Evolutionary conservation across 1,139 yeast species (phyloP), one percentile per base, ranked within the genome.

Genomic region (Debaryomyces sp.): DNA sequence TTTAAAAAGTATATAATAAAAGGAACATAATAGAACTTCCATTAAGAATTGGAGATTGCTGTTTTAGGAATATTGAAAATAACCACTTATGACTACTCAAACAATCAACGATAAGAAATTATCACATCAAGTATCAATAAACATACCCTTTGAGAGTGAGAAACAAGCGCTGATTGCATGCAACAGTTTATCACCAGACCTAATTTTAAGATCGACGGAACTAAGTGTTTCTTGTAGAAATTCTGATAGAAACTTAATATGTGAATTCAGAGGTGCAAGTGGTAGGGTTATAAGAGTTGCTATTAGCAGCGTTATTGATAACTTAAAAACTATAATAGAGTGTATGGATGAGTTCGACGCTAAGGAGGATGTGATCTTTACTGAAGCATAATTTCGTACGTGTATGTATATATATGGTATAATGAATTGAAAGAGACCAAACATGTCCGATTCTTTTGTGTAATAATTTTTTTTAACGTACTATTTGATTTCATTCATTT

Each of bases 201-300:
- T 96, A 1, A 84, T 87, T 27, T 72, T 90, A 52, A 85, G 82
- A 61, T 84, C 85, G 0, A 75, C 80, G 45, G 89, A 83, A 56
- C 67, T 85, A 42, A 64, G 65, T n/a, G 82, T 81, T 2, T 59
- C 60, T 0, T 84, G 77, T 55, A 39, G 61, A 2, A 59, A 67
- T 1, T 59, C 67, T 3, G 68, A 56, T 0, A 50, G 51, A 33
- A 48, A 50, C 4, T 69, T 86, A 44, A 47, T 61, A 4, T 80
- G 82, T 33, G 50, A 56, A 1, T 84, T 86, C 55, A 62, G 67
- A 5, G 92, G 87, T 0, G 70, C 72, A 2, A 79, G 86, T 44
- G 89, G 85, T 56, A 65, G 91, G 48, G 84, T 82, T 3, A 73
- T 87, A 40, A 68, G 94, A 54, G 92, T 86, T 7, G 88, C 90